Conservation (phyloP, 495 filamentous ascomycete genomes). For the Penicillium robsamsonii region DNA sequence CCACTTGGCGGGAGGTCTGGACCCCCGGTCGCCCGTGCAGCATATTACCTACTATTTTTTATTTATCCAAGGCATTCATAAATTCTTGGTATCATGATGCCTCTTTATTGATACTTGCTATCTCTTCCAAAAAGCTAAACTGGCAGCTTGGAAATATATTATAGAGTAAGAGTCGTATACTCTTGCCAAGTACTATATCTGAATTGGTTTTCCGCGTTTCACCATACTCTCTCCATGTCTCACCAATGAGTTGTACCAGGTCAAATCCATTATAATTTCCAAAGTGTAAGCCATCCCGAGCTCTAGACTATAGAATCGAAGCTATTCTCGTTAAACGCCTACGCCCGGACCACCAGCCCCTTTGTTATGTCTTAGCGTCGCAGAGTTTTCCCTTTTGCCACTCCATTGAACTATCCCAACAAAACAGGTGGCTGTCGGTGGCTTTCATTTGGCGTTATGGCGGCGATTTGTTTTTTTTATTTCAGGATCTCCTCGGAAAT, state of each 20-base stretch:
- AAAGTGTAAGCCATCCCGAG: neutral
- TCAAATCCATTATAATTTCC: no score
- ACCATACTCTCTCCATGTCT: conserved; percentile 8
- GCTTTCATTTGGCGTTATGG: conserved; percentile 6
- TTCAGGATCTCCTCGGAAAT: neutral
- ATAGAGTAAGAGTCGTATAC: no score
- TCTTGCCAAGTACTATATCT: neutral
- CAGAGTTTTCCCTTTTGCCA: conserved; percentile 11
- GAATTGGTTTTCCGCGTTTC: conserved; percentile 9
- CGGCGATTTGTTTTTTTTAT: neutral
- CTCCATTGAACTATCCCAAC: conserved; percentile 10
- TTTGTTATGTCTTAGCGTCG: conserved; percentile 4
- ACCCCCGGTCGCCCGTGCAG: conserved; percentile 19
- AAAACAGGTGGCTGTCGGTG: conserved; percentile 9
- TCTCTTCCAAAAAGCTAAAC: neutral
- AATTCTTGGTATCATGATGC: neutral
- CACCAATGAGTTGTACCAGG: neutral
- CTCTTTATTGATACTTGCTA: neutral
- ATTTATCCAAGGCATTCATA: neutral
- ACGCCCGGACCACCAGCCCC: conserved; percentile 11
- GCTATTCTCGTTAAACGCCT: conserved; percentile 4
- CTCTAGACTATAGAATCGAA: neutral
- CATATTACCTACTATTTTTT: neutral
- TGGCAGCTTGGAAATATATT: neutral
- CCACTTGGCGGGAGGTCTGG: conserved; percentile 19